These are phyloP conservation scores for Phytophthora cactorum DNA, from an alignment of 352 stramenopile species.

Conservation along the genomic window DNA sequence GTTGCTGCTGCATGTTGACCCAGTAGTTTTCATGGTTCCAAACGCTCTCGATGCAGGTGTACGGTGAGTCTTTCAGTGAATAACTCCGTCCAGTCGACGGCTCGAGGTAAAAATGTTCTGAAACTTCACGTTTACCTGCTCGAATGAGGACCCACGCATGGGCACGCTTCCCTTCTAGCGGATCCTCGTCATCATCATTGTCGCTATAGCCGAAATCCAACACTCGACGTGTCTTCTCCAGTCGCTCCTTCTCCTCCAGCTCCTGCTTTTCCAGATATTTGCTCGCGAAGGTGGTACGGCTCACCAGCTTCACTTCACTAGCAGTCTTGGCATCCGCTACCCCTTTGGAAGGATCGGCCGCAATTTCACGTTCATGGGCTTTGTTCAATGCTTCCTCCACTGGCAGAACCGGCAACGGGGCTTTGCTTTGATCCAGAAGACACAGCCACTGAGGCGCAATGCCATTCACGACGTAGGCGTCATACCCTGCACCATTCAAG, in stretches of 20 bases:
- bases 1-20: slow-evolving; percentile 94
- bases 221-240: slow-evolving; percentile 44
- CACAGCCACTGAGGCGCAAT: slow-evolving; percentile 89
- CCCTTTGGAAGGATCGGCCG: slow-evolving; percentile 14
- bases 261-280: slow-evolving; percentile 73
- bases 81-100: slow-evolving; percentile 92
- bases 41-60: slow-evolving; percentile 86
- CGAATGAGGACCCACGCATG: slow-evolving; percentile 95
- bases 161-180: slow-evolving; percentile 70
- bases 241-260: slow-evolving; percentile 46
- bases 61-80: slow-evolving; percentile 78
- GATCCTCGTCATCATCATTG: slow-evolving; percentile 76
- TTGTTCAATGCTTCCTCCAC: slow-evolving; percentile 60
- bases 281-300: slow-evolving; percentile 68
- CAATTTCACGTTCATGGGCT: slow-evolving; percentile 39
- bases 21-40: slow-evolving; percentile 97
- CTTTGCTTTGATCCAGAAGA: slow-evolving; percentile 90
- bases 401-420: slow-evolving; percentile 61
- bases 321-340: slow-evolving; percentile 17
- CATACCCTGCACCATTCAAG: slow-evolving; percentile 93
- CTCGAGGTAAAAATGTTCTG: slow-evolving; percentile 92
- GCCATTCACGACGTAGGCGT: slow-evolving; percentile 95
- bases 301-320: slow-evolving; percentile 48
- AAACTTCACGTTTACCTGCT: slow-evolving; percentile 88
- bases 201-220: slow-evolving; percentile 65